phyloP scores from a whole-genome alignment of 176 grass and related monocot species.

The Oryza nivara region DNA sequence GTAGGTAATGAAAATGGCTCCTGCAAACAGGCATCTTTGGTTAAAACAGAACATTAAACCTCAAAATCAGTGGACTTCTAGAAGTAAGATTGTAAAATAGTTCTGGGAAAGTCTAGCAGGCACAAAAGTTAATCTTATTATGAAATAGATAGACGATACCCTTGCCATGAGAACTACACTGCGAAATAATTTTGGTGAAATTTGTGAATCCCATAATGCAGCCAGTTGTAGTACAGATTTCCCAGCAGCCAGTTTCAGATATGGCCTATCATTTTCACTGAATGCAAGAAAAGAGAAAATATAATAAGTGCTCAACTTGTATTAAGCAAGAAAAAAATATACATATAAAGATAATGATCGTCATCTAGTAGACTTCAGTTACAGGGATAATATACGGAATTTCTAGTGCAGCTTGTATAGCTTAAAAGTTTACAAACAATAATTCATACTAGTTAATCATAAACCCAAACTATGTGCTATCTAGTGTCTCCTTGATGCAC shows the following conservation, averaged over 20 bases:
- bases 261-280: constrained; percentile 74
- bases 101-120: neutral
- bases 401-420: constrained; percentile 27
- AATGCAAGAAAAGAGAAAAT: constrained; percentile 17
- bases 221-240: constrained; percentile 85
- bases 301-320: constrained; percentile 38
- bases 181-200: constrained; percentile 79
- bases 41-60: constrained; percentile 1
- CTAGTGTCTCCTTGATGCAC: constrained; percentile 13
- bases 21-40: constrained; percentile 22
- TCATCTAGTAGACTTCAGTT: constrained; percentile 15
- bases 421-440: constrained; percentile 4
- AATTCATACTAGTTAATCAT: neutral
- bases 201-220: constrained; percentile 81
- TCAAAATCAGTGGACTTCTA: constrained; percentile 30
- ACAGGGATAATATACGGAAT: constrained; percentile 16
- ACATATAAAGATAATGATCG: neutral
- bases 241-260: constrained; percentile 71
- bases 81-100: constrained; percentile 27
- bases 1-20: constrained; percentile 11
- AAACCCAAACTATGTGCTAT: neutral
- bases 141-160: constrained; percentile 55
- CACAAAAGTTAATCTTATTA: constrained; percentile 15
- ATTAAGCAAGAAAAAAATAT: constrained; percentile 31
- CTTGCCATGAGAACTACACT: constrained; percentile 68